Conservation (phyloP, 2,329 filamentous ascomycete genomes). For the Diaporthe caulivora region DNA sequence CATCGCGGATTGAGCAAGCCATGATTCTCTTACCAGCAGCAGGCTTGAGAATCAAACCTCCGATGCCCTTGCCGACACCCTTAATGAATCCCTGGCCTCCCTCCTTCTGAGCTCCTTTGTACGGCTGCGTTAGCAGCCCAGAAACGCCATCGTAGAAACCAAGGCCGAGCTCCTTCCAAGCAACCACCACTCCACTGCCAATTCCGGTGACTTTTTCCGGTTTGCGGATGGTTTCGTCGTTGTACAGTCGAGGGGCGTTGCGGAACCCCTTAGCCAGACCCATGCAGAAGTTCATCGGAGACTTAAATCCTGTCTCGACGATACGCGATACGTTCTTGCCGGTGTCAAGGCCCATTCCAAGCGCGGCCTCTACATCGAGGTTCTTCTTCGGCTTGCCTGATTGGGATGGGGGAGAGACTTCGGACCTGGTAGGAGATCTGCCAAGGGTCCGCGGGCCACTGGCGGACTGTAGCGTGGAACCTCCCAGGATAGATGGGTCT, state of each 20-base stretch:
- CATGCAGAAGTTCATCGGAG: constrained; percentile 87
- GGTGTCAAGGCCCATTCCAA: constrained; percentile 61
- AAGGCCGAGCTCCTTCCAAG: constrained; percentile 81
- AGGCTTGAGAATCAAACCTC: constrained; percentile 85
- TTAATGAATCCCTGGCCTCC: constrained; percentile 75
- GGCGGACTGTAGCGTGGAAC: constrained; percentile 22
- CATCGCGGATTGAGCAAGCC: neutral
- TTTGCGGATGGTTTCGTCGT: constrained; percentile 85
- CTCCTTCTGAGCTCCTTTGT: constrained; percentile 67
- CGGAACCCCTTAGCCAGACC: constrained; percentile 88
- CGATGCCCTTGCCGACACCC: constrained; percentile 85
- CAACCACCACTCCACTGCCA: constrained; percentile 80
- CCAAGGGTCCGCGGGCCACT: neutral
- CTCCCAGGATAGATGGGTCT: constrained; percentile 15
- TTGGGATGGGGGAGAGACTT: neutral
- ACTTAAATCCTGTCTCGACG: constrained; percentile 79
- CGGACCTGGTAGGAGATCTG: constrained; percentile 17
- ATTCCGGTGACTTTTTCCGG: constrained; percentile 83
- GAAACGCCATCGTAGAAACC: constrained; percentile 86
- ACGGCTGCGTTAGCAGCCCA: constrained; percentile 83
- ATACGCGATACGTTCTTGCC: constrained; percentile 79
- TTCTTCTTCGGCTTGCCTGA: constrained; percentile 2
- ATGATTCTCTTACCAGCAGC: constrained; percentile 70
- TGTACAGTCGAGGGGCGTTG: constrained; percentile 87
- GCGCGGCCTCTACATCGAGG: constrained; percentile 35